Evolutionary conservation across 148 eudicot species (phyloP).

Genomic region (Rheum nobile): DNA sequence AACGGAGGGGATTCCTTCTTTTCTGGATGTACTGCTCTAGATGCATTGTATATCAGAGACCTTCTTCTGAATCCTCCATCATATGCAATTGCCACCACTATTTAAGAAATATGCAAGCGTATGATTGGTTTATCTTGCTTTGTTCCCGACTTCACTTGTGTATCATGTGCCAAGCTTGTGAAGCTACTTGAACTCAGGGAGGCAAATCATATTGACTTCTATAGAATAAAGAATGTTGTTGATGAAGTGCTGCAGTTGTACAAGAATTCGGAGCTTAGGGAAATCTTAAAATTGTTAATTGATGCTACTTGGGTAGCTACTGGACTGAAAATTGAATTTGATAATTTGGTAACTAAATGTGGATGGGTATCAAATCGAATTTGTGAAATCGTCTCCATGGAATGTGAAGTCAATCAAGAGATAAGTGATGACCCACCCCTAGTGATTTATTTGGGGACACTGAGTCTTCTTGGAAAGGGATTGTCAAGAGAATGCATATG

Average conservation of each 20-base stretch:
- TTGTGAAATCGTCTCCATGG: constrained; percentile 60
- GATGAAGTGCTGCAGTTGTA: constrained; percentile 67
- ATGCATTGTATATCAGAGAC: constrained; percentile 78
- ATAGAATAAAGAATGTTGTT: constrained; percentile 74
- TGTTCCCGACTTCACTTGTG: constrained; percentile 87
- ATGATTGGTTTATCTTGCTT: constrained; percentile 72
- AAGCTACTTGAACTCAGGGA: constrained; percentile 96
- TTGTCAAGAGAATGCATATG: constrained; percentile 79
- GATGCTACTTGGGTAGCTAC: constrained; percentile 92
- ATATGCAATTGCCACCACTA: constrained; percentile 61
- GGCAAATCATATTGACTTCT: constrained; percentile 91
- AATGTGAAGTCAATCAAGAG: constrained; percentile 59
- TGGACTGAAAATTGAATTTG: constrained; percentile 74
- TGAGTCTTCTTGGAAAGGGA: constrained; percentile 94
- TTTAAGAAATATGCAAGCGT: constrained; percentile 75
- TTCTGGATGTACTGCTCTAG: constrained; percentile 66
- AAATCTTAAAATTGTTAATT: constrained; percentile 63
- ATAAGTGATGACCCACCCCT: constrained; percentile 40
- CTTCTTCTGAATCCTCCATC: constrained; percentile 98
- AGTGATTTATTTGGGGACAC: constrained; percentile 70
- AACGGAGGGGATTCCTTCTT: constrained; percentile 92
- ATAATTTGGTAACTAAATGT: constrained; percentile 66
- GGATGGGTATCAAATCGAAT: constrained; percentile 54
- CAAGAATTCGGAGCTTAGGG: constrained; percentile 48
- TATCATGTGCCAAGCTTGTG: constrained; percentile 92